Percentiles rank a stretch among this genome's conserved stretches.
phyloP scores from a whole-genome alignment of 2,329 filamentous ascomycete genomes.

The Trichoderma breve region DNA sequence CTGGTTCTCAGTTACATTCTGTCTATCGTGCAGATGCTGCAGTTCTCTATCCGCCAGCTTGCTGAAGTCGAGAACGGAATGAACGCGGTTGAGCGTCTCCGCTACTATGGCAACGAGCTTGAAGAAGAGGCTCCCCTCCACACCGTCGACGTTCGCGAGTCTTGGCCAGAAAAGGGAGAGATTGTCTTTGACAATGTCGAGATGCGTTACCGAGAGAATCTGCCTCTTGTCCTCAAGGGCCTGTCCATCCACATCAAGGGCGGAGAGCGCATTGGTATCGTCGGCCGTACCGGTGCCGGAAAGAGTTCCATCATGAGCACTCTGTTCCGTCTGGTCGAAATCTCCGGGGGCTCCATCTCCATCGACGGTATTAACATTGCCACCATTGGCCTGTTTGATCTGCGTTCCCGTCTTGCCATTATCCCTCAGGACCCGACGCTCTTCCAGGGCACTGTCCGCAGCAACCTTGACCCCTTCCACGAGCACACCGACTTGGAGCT shows the following conservation, averaged over 20 bases:
- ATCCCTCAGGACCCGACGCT: conserved; percentile 84
- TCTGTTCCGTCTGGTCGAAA: conserved; percentile 72
- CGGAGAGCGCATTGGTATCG: conserved; percentile 77
- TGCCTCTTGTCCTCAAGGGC: conserved; percentile 71
- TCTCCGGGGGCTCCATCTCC: conserved; percentile 59
- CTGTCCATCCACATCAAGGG: conserved; percentile 69
- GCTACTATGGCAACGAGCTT: conserved; percentile 83
- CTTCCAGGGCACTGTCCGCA: conserved; percentile 76
- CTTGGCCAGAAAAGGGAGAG: conserved; percentile 85
- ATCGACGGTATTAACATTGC: conserved; percentile 69
- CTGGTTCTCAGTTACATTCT: conserved; percentile 92
- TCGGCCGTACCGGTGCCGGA: conserved; percentile 78
- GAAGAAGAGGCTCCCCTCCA: conserved; percentile 88
- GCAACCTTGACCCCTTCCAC: conserved; percentile 77
- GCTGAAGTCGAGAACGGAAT: conserved; percentile 97
- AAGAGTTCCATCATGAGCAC: conserved; percentile 84
- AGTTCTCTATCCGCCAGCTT: conserved; percentile 89
- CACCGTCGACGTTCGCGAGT: conserved; percentile 65
- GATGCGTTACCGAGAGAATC: conserved; percentile 72
- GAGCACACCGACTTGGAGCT: conserved; percentile 76
- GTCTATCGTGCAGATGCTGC: conserved; percentile 89
- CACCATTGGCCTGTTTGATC: conserved; percentile 70
- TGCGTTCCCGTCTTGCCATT: conserved; percentile 74
- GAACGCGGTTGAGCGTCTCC: conserved; percentile 90
- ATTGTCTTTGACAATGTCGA: conserved; percentile 72